Percentiles rank a stretch among this genome's conserved stretches.
Evolutionary conservation across 2,329 filamentous ascomycete genomes (phyloP).

Genomic region (Pestalotiopsis sp.): DNA sequence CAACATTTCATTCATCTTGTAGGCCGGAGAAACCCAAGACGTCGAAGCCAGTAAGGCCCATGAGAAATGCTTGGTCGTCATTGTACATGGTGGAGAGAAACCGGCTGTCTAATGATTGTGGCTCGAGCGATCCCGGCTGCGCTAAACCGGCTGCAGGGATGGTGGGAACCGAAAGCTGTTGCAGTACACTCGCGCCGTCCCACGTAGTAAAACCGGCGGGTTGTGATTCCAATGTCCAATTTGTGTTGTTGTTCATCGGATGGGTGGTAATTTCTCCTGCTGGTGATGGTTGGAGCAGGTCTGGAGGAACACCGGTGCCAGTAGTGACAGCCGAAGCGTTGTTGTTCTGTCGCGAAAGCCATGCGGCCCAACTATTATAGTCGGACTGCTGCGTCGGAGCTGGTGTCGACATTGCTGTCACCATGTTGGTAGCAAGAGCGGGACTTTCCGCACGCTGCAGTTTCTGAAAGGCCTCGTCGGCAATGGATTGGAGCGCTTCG

Average conservation of each 20-base stretch:
- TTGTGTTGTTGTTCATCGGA: background rate
- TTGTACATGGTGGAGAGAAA: constrained; percentile 19
- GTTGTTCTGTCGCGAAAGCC: constrained; percentile 10
- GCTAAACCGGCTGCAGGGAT: background rate
- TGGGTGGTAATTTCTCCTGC: background rate
- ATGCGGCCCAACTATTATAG: constrained; percentile 14
- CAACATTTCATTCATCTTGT: background rate
- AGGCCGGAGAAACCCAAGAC: constrained; percentile 21
- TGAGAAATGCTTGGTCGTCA: constrained; percentile 29
- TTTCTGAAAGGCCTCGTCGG: constrained; percentile 26
- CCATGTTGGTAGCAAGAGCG: background rate
- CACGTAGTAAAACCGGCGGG: constrained; percentile 10
- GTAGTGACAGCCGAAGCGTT: background rate
- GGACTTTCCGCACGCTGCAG: constrained; percentile 5
- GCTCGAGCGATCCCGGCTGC: background rate
- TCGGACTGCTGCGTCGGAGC: background rate
- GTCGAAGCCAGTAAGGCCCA: constrained; percentile 31
- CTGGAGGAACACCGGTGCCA: background rate
- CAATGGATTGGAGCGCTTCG: constrained; percentile 28
- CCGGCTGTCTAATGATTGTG: background rate
- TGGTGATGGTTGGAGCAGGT: background rate
- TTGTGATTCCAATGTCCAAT: background rate
- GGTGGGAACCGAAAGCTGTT: constrained; percentile 12
- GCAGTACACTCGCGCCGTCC: constrained; percentile 13
- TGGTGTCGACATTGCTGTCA: constrained; percentile 17